These are phyloP conservation scores for Medicago arabica DNA, from an alignment of 306 rosid genomes.

Conservation along the genomic window DNA sequence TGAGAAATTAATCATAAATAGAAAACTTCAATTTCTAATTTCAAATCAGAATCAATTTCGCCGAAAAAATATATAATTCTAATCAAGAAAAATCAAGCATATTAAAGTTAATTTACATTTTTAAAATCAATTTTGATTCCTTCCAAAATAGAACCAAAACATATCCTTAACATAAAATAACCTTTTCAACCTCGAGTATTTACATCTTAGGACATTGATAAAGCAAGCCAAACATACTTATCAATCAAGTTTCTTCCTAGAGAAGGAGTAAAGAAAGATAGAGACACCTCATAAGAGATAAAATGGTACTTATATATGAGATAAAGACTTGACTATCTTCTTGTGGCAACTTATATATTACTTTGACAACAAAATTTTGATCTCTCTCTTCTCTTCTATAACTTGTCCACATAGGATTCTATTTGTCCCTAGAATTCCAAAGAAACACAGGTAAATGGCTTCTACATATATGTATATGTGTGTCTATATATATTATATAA, in stretches of 20 bases:
- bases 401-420: constrained; percentile 47
- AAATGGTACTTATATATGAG: constrained; percentile 50
- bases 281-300: constrained; percentile 50
- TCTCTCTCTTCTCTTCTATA: constrained; percentile 46
- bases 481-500: constrained; percentile 1
- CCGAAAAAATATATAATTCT: too few relatives aligned
- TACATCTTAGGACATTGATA: constrained; percentile 40
- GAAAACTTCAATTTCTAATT: too few relatives aligned
- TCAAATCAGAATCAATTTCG: too few relatives aligned
- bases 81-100: too few relatives aligned
- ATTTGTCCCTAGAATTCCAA: constrained; percentile 41
- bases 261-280: constrained; percentile 54
- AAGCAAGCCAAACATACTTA: constrained; percentile 46
- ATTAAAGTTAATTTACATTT: too few relatives aligned
- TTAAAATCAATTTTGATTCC: background rate
- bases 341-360: constrained; percentile 43
- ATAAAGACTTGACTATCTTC: constrained; percentile 58
- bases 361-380: constrained; percentile 68
- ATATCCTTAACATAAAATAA: constrained; percentile 16
- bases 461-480: background rate
- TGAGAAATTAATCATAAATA: too few relatives aligned
- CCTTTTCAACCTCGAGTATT: constrained; percentile 50
- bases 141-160: background rate
- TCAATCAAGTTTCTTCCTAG: constrained; percentile 54
- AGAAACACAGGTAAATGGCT: constrained; percentile 39